Base-by-base conservation (phyloP, 257 asterid species). In the Jacaranda copaia region DNA sequence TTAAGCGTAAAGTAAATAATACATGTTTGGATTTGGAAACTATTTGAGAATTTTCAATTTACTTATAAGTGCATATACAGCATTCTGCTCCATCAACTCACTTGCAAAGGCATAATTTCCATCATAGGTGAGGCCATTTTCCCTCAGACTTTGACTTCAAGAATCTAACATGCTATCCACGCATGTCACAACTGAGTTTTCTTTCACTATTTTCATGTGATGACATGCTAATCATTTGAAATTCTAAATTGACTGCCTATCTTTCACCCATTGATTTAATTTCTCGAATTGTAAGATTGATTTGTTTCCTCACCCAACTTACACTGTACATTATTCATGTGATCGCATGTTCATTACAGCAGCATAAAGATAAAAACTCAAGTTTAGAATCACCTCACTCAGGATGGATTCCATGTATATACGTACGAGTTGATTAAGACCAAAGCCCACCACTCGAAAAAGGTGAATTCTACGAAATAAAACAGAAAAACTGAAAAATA, bases 381-480 rank as follows among this genome's bases (percentile, higher is more conserved):
- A 53, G 25, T 53, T 53, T 16, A 53, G 7, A 53, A 15, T 53
- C 53, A 48, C 3, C 53, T 48, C 13, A 48, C 53, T 9, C 53
- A 11, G 46, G 8, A 42, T 42, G 1, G 6, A 42, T 42, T 42
- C 46, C 46, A 42, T 42, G 46, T 42, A 6, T 52, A 55, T 8
- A 55, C 25, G 12, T n/a, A 55, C 16, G 4, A 51, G 11, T 42
- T 25, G 60, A 40, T 64, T 6, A 42, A 63, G 8, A n/a, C 73
- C 63, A 46, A 16, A 72, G 5, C 66, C 45, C n/a, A 48, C 57
- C 52, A 52, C 48, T n/a, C 6, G 57, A 57, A 68, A 48, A 36
- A 9, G 67, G 55, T 13, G 42, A 48, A 11, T 16, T 36, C 18
- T 48, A 32, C 5, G 58, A 76, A 62, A 68, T 16, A 75, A 58